Evolutionary conservation across 2,329 filamentous ascomycete species (phyloP), one percentile per base, ranked within the genome.

Genomic region (Verruconis gallopava): DNA sequence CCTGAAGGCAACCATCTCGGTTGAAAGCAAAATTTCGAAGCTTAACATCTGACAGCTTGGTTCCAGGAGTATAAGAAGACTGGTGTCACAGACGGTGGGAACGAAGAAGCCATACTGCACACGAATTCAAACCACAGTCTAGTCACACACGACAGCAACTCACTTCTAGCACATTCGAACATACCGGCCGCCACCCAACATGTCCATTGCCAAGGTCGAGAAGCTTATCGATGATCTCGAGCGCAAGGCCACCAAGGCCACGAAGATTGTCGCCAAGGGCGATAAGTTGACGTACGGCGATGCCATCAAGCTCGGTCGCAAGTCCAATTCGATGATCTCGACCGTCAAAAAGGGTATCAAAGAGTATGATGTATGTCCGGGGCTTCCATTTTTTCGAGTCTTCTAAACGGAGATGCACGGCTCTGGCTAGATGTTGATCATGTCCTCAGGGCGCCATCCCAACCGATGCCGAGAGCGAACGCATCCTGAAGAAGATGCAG

Each of bases 341-440:
- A 51, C 50, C 15, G 53, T 54, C 42, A 53, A 49, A 35, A 55
- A 55, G 43, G 44, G 44, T 14, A 47, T 54, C 33, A 51, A 47
- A 22, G 51, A 51, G 21, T 55, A 55, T 33, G 50, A 50, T 38
- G 52, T 53, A 37, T 11, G 45, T 45, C n/a, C 17, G n/a, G 12
- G 15, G 15, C 6, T 6, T 6, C 36, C n/a, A n/a, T 4, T 6
- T 22, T 41, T 25, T 25, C 9, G 13, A 9, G 11, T 41, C 38
- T 9, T n/a, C n/a, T n/a, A n/a, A n/a, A n/a, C n/a, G n/a, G n/a
- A n/a, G n/a, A n/a, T n/a, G n/a, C n/a, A 39, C 37, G 9, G 9
- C 13, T 9, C 9, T 13, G 11, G 25, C 25, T 4, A 40, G 21
- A 19, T 13, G n/a, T 13, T 21, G 25, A 11, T 15, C 25, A 12